phyloP scores from a whole-genome alignment of 1,139 yeast genomes.

The Waltiozyma sp. region DNA sequence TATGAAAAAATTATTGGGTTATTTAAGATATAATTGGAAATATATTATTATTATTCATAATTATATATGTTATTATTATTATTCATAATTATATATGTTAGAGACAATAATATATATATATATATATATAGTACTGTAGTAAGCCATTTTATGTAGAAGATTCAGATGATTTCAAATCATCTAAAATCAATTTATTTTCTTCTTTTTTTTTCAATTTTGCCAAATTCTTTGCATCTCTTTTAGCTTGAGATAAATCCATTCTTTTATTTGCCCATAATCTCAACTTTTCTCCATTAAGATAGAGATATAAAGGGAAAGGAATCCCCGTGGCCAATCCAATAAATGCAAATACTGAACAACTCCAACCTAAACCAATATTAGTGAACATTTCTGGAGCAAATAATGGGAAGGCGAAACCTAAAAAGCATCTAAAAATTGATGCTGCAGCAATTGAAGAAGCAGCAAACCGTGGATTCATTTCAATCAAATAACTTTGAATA shows the following conservation, averaged over 20 bases:
- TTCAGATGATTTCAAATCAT: no score
- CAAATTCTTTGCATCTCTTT: constrained; percentile 28
- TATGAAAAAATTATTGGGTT: no score
- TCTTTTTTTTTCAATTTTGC: background rate
- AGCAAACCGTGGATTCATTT: constrained; percentile 54
- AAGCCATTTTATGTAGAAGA: no score
- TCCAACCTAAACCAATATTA: constrained; percentile 51
- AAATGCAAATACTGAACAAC: constrained; percentile 48
- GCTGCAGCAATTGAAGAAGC: constrained; percentile 55
- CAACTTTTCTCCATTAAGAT: constrained; percentile 42
- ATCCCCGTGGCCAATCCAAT: constrained; percentile 45
- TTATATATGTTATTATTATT: no score
- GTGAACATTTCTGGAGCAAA: constrained; percentile 36
- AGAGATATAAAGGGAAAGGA: constrained; percentile 52
- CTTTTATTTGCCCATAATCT: constrained; percentile 45
- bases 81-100: no score
- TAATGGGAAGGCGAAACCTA: constrained; percentile 47
- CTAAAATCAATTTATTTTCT: background rate
- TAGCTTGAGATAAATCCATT: constrained; percentile 30
- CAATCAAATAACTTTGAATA: constrained; percentile 50
- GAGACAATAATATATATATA: no score
- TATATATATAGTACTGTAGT: no score
- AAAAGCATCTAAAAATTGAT: constrained; percentile 45
- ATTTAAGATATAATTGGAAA: no score
- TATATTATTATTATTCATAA: no score